These are phyloP conservation scores for Fusarium keratoplasticum DNA, from an alignment of 2,329 filamentous ascomycete genomes.

Conservation along the genomic window DNA sequence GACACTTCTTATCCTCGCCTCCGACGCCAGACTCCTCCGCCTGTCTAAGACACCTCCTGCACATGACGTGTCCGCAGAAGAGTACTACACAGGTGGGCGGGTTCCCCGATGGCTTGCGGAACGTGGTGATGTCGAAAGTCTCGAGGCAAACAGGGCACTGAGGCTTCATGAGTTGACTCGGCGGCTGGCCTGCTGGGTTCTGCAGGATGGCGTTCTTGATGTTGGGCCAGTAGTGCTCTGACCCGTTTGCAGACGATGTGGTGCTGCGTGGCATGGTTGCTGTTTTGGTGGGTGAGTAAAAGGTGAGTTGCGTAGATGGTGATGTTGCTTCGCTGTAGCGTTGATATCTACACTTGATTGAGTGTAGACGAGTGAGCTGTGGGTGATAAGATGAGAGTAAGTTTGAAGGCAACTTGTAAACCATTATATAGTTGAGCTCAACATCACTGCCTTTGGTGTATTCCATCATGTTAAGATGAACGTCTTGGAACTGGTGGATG, in stretches of 20 bases:
- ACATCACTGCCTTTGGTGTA: background rate
- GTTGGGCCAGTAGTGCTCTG: constrained; percentile 18
- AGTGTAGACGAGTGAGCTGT: background rate
- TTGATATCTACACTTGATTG: background rate
- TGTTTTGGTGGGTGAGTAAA: background rate
- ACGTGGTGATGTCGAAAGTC: constrained; percentile 4
- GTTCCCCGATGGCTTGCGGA: background rate
- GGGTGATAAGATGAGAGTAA: background rate
- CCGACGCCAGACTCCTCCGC: too few species aligned
- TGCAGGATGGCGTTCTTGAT: constrained; percentile 7
- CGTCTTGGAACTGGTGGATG: background rate
- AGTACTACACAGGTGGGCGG: constrained; percentile 4
- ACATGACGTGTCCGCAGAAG: constrained; percentile 42
- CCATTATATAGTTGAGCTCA: background rate
- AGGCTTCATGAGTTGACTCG: background rate
- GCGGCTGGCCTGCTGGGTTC: background rate
- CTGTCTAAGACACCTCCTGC: constrained; percentile 13
- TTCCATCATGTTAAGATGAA: background rate
- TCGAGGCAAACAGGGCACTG: constrained; percentile 37
- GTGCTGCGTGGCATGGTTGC: background rate
- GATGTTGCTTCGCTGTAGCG: background rate
- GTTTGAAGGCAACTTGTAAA: background rate
- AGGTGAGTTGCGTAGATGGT: background rate
- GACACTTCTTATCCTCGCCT: constrained; percentile 2
- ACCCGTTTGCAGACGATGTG: background rate